A percentile compares a stretch with the other conserved stretches of the same genome.
phyloP scores from a whole-genome alignment of 192 early-diverging fungal genomes.

The Mortierella antarctica region DNA sequence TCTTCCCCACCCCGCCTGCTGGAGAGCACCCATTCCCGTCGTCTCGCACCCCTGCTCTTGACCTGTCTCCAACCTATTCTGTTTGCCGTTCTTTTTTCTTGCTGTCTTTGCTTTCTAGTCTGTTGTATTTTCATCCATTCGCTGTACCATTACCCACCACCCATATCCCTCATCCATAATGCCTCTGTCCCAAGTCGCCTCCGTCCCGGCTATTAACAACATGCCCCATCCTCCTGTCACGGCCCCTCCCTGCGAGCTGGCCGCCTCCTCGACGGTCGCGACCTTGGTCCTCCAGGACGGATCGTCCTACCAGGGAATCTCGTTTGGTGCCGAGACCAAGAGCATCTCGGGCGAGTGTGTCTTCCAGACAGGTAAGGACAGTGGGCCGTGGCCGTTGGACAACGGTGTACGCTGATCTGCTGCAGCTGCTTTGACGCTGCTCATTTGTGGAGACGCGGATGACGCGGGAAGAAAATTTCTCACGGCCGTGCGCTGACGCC shows the following conservation, averaged over 20 bases:
- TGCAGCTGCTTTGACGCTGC: too few relatives aligned
- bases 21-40: slow-evolving; percentile 7
- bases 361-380: slow-evolving; percentile 92
- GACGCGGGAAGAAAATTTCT: too few relatives aligned
- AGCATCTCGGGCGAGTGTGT: slow-evolving; percentile 96
- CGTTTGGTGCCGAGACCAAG: slow-evolving; percentile 91
- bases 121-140: neutral
- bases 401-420: neutral
- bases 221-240: slow-evolving; percentile 47
- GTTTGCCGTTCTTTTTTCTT: neutral
- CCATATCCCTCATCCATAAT: slow-evolving; percentile 23
- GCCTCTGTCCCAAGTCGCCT: slow-evolving; percentile 10
- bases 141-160: slow-evolving; percentile 1
- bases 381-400: neutral
- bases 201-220: slow-evolving; percentile 13
- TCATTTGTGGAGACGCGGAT: too few relatives aligned
- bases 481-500: too few relatives aligned
- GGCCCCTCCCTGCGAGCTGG: slow-evolving; percentile 38
- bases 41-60: neutral
- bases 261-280: slow-evolving; percentile 60
- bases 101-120: neutral
- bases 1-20: slow-evolving; percentile 14
- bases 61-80: slow-evolving; percentile 3
- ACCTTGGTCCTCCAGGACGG: slow-evolving; percentile 90
- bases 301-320: slow-evolving; percentile 84